phyloP scores from a whole-genome alignment of 169 alveolate species.

The Theileria sp. region DNA sequence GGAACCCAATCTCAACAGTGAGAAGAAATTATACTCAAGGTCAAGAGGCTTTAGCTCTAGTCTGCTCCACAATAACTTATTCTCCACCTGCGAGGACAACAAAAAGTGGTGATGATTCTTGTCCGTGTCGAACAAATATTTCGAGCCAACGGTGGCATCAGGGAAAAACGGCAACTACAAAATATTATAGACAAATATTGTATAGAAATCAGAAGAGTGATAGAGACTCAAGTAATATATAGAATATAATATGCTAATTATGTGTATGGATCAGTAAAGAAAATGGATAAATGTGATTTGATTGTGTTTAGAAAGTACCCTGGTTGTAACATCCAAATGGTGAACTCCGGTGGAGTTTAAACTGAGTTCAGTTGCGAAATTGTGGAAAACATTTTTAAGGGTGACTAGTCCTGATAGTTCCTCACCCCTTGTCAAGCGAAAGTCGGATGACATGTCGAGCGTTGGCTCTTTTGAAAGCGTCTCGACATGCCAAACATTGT shows the following conservation, averaged over 20 bases:
- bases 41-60: slow-evolving; percentile 43
- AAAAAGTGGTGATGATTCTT: slow-evolving; percentile 19
- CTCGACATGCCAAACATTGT: slow-evolving; percentile 59
- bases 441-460: slow-evolving; percentile 23
- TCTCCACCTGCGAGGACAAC: slow-evolving; percentile 38
- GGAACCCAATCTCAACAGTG: slow-evolving; percentile 33
- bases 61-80: slow-evolving; percentile 24
- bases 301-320: slow-evolving; percentile 31
- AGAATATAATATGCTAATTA: neutral
- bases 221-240: neutral
- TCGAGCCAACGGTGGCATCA: slow-evolving; percentile 22
- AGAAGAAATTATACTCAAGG: slow-evolving; percentile 37
- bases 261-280: neutral
- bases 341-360: slow-evolving; percentile 31
- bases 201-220: neutral
- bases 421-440: slow-evolving; percentile 40
- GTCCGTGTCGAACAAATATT: slow-evolving; percentile 29
- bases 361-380: slow-evolving; percentile 38
- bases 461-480: slow-evolving; percentile 22
- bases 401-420: slow-evolving; percentile 30
- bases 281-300: neutral
- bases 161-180: slow-evolving; percentile 27
- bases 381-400: slow-evolving; percentile 26
- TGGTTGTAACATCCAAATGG: slow-evolving; percentile 41
- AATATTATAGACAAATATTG: neutral